Evolutionary conservation across 108 stramenopile genomes (phyloP).

Genomic region (Aurantiochytrium sp.): DNA sequence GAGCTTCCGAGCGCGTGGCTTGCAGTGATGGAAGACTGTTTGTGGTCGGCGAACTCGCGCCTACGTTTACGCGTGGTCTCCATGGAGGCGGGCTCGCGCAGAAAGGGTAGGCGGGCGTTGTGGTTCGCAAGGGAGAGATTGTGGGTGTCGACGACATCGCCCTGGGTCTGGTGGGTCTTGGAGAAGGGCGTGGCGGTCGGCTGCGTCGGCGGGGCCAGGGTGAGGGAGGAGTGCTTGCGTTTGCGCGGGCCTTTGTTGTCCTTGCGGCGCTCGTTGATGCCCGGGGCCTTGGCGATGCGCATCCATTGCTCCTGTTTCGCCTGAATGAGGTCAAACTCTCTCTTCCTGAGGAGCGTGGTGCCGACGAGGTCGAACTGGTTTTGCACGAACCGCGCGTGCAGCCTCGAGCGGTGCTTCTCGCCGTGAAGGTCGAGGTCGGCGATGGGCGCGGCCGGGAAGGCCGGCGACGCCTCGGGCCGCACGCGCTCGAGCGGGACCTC

Average conservation of each 20-base stretch:
- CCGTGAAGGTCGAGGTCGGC: neutral
- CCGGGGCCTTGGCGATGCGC: neutral
- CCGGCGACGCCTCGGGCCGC: neutral
- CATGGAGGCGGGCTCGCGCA: neutral
- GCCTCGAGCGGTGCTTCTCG: neutral
- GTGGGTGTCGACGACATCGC: no score
- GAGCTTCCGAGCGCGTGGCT: neutral
- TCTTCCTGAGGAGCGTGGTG: neutral
- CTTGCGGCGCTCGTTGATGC: neutral
- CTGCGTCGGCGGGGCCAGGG: no score
- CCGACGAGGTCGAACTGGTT: neutral
- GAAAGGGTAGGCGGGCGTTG: neutral
- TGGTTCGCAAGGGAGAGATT: no score
- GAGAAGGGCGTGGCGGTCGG: no score
- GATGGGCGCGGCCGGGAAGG: neutral
- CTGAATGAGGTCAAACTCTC: neutral
- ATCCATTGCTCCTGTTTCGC: conserved; percentile 1
- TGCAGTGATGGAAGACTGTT: neutral
- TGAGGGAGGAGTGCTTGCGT: no score
- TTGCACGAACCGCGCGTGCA: neutral
- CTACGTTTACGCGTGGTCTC: neutral
- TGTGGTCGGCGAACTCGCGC: neutral
- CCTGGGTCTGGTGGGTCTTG: no score
- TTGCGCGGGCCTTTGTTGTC: neutral
- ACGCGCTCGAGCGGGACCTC: neutral